Evolutionary conservation across 768 basidiomycete genomes (phyloP), one percentile per base, ranked within the genome.

Genomic region (Rhodosporidiobolus sp.): DNA sequence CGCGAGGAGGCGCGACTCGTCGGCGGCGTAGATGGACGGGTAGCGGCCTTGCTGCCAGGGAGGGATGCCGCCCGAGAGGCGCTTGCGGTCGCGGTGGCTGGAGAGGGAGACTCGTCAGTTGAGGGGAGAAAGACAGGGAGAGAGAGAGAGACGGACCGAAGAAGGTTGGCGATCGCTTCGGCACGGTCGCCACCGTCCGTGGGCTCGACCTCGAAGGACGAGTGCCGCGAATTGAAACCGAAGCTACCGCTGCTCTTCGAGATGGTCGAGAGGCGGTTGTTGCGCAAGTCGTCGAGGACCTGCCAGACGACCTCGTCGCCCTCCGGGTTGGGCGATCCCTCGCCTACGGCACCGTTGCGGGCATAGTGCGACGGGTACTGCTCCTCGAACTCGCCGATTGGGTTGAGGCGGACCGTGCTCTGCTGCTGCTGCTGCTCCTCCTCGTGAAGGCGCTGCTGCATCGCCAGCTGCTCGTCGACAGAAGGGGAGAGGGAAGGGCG

Each of bases 21-120:
- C 74, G 20, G 56, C 45, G 8, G 67, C 49, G 62, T 70, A 74
- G 52, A 74, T 61, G n/a, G 69, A 70, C 22, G 73, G 73, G 60
- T 60, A 70, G 11, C 62, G 64, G 26, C 50, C 34, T 32, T 55
- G 52, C 50, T 54, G 65, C 52, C 58, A 59, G 19, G 69, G 61
- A 1, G 65, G 55, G 45, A 61, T 52, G 2, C 56, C 32, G 8
- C 30, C 63, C 3, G 61, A 63, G 24, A 53, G 46, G 10, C 56
- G 65, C 38, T 74, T 67, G n/a, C 65, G 61, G 22, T 57, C 54
- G 30, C 64, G 73, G 43, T 67, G 73, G 10, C 62, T 72, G 57
- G 30, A 56, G 35, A 17, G 14, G 32, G 19, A 26, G 32, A 26
- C n/a, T n/a, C n/a, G 56, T 28, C 52, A 43, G 55, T 2, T 26